A percentile compares a stretch with the other conserved stretches of the same genome.
These are phyloP conservation scores for Wickerhamiella brachini DNA, from an alignment of 805 yeast genomes.

Conservation along the genomic window DNA sequence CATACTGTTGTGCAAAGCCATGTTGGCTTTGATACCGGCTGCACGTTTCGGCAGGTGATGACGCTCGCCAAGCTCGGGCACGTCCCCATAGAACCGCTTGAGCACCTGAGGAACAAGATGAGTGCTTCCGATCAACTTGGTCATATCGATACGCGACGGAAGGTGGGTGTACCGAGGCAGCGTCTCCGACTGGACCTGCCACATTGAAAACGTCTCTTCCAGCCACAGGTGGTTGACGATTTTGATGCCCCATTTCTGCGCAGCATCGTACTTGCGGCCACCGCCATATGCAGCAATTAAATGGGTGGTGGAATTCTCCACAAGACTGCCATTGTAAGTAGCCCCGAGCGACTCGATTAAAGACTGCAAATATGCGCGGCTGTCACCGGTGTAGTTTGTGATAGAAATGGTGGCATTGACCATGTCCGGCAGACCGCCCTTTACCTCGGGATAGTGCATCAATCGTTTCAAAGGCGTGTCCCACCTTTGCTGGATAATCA, in stretches of 20 bases:
- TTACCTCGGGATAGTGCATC: constrained; percentile 57
- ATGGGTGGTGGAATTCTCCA: constrained; percentile 54
- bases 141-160: constrained; percentile 30
- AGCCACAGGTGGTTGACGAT: constrained; percentile 78
- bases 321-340: constrained; percentile 46
- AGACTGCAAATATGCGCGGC: constrained; percentile 55
- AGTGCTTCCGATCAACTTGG: constrained; percentile 40
- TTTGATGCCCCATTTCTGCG: constrained; percentile 50
- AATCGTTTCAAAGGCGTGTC: constrained; percentile 40
- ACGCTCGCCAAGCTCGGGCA: not conserved
- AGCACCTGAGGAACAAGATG: constrained; percentile 32
- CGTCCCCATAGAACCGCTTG: constrained; percentile 25
- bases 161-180: constrained; percentile 36
- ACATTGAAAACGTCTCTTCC: constrained; percentile 58
- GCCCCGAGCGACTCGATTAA: constrained; percentile 65
- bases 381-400: constrained; percentile 77
- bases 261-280: constrained; percentile 70
- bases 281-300: constrained; percentile 50
- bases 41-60: constrained; percentile 19
- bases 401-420: constrained; percentile 44
- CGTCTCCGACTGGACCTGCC: constrained; percentile 39
- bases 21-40: constrained; percentile 56
- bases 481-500: constrained; percentile 44
- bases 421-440: constrained; percentile 39
- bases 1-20: constrained; percentile 54